These are phyloP conservation scores for Lodderomyces oxycetoniae DNA, from an alignment of 1,139 yeast genomes.

Conservation along the genomic window DNA sequence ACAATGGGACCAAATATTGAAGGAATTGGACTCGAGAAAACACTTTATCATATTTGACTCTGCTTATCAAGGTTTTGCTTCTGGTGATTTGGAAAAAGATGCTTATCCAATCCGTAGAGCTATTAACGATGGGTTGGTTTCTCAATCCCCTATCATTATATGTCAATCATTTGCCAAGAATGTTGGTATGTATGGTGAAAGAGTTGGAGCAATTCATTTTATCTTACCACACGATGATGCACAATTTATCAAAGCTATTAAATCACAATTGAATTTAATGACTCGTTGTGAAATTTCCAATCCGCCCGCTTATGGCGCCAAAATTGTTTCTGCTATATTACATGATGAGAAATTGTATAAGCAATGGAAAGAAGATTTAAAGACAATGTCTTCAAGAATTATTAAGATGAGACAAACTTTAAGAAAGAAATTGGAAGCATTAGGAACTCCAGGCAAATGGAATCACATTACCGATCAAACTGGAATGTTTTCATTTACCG, in stretches of 20 bases:
- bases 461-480: slow-evolving; percentile 86
- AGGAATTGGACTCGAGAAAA: slow-evolving; percentile 35
- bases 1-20: slow-evolving; percentile 39
- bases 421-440: slow-evolving; percentile 51
- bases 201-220: slow-evolving; percentile 89
- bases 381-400: slow-evolving; percentile 86
- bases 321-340: slow-evolving; percentile 77
- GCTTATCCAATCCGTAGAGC: slow-evolving; percentile 87
- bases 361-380: slow-evolving; percentile 85
- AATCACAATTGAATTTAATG: slow-evolving; percentile 73
- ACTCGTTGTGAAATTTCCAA: slow-evolving; percentile 85
- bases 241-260: slow-evolving; percentile 44
- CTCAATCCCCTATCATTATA: slow-evolving; percentile 52
- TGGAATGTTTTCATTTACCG: slow-evolving; percentile 97
- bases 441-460: slow-evolving; percentile 88
- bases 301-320: slow-evolving; percentile 96
- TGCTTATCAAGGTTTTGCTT: slow-evolving; percentile 46
- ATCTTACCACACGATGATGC: slow-evolving; percentile 41
- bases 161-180: slow-evolving; percentile 98
- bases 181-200: slow-evolving; percentile 96
- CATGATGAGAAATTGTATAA: slow-evolving; percentile 56
- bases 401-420: slow-evolving; percentile 68
- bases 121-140: slow-evolving; percentile 42
- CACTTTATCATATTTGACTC: slow-evolving; percentile 45
- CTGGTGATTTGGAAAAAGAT: slow-evolving; percentile 75